Evolutionary conservation across 2,329 filamentous ascomycete species (phyloP).

Genomic region (Saccharata proteae): DNA sequence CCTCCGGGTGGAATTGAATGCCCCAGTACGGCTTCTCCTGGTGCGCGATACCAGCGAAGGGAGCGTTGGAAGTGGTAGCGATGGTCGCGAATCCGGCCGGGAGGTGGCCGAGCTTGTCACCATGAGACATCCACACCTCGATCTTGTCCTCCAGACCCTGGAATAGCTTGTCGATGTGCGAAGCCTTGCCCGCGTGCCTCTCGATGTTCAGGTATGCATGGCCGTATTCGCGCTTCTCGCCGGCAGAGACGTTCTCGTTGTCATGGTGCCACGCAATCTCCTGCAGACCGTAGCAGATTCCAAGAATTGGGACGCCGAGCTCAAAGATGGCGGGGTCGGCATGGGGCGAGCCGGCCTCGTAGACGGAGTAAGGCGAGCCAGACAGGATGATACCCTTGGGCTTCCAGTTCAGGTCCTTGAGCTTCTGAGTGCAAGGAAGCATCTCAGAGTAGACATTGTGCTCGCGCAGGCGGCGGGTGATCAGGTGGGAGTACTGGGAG

Average conservation of each 20-base stretch:
- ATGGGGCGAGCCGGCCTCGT: slow-evolving; percentile 64
- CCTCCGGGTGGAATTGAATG: slow-evolving; percentile 84
- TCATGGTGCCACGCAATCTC: slow-evolving; percentile 62
- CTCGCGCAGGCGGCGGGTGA: slow-evolving; percentile 61
- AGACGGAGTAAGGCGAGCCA: slow-evolving; percentile 66
- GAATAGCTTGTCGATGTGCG: slow-evolving; percentile 68
- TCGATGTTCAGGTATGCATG: slow-evolving; percentile 54
- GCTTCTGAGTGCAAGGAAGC: slow-evolving; percentile 75
- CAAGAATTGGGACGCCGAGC: slow-evolving; percentile 49
- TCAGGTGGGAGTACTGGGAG: slow-evolving; percentile 62
- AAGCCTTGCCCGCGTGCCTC: slow-evolving; percentile 39
- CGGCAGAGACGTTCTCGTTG: slow-evolving; percentile 52
- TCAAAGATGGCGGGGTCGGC: slow-evolving; percentile 75
- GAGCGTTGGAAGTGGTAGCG: slow-evolving; percentile 62
- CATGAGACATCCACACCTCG: slow-evolving; percentile 78
- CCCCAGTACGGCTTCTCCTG: slow-evolving; percentile 59
- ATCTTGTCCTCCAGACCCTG: slow-evolving; percentile 58
- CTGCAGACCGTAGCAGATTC: slow-evolving; percentile 55
- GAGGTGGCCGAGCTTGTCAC: slow-evolving; percentile 67
- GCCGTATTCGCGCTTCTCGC: slow-evolving; percentile 59
- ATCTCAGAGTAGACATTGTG: slow-evolving; percentile 79
- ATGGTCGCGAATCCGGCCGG: slow-evolving; percentile 63
- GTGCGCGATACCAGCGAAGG: slow-evolving; percentile 71
- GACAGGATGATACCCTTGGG: slow-evolving; percentile 76
- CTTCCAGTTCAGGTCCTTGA: slow-evolving; percentile 62